These are phyloP conservation scores for Hapsidospora chrysogenum DNA, from an alignment of 495 filamentous ascomycete species.

Conservation along the genomic window DNA sequence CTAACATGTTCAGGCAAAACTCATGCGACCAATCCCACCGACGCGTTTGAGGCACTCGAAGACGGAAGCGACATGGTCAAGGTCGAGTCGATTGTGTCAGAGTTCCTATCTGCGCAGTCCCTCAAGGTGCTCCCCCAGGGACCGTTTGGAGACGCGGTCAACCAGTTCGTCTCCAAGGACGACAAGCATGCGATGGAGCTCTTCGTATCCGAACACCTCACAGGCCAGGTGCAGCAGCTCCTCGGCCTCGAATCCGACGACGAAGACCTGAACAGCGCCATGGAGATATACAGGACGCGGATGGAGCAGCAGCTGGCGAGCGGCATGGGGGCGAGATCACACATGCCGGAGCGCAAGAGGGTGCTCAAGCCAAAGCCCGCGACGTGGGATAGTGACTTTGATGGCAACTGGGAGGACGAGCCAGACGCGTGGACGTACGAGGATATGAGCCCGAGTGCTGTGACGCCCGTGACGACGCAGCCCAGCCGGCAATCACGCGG, in stretches of 20 bases:
- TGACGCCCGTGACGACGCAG: slow-evolving; percentile 17
- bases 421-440: slow-evolving; percentile 45
- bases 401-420: slow-evolving; percentile 74
- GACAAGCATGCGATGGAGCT: slow-evolving; percentile 85
- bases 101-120: slow-evolving; percentile 69
- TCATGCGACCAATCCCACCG: slow-evolving; percentile 36
- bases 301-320: slow-evolving; percentile 57
- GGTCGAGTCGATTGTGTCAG: slow-evolving; percentile 72
- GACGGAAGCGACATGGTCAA: slow-evolving; percentile 52
- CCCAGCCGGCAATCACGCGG: slow-evolving; percentile 9
- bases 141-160: slow-evolving; percentile 82
- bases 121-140: slow-evolving; percentile 83
- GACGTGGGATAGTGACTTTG: slow-evolving; percentile 69
- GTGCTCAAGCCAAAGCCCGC: slow-evolving; percentile 61
- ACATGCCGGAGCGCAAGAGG: slow-evolving; percentile 32
- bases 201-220: slow-evolving; percentile 70
- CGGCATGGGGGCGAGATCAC: slow-evolving; percentile 33
- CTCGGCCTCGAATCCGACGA: slow-evolving; percentile 52
- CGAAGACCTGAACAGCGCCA: slow-evolving; percentile 48
- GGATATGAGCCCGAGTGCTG: slow-evolving; percentile 27
- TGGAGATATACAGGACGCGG: slow-evolving; percentile 51
- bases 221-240: slow-evolving; percentile 60
- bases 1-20: slow-evolving; percentile 9
- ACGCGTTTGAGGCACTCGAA: slow-evolving; percentile 38
- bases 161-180: slow-evolving; percentile 87